Evolutionary conservation across 2,329 filamentous ascomycete genomes (phyloP).

Genomic region (Penicillium crustosum): DNA sequence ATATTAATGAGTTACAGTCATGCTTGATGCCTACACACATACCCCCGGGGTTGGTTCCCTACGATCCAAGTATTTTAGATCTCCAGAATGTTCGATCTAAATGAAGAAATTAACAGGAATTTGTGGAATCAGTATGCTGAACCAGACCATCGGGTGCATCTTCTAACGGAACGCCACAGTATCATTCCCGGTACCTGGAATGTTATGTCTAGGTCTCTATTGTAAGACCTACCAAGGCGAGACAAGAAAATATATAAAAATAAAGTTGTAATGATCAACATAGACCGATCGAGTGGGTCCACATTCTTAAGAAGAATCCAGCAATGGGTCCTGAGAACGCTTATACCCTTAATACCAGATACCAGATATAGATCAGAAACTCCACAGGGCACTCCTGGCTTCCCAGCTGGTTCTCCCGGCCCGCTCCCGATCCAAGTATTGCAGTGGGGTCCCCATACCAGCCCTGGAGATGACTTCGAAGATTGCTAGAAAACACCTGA

Average conservation of each 20-base stretch:
- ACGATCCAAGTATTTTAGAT: not conserved
- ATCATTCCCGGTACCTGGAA: not conserved
- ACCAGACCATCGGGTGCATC: not conserved
- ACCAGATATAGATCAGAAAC: not conserved
- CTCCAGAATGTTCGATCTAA: not conserved
- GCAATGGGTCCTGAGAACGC: constrained; percentile 6
- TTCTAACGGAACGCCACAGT: not conserved
- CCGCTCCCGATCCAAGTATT: constrained; percentile 2
- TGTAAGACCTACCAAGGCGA: too few relatives aligned
- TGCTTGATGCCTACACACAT: not conserved
- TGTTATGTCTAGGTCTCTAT: not conserved
- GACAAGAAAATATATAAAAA: not conserved
- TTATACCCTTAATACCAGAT: too few relatives aligned
- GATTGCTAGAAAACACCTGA: not conserved
- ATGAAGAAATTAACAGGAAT: not conserved
- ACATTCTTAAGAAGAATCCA: constrained; percentile 16
- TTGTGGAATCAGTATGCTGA: not conserved
- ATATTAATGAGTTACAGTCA: not conserved
- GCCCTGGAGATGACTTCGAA: not conserved
- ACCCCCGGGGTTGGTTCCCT: not conserved
- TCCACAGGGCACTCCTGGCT: constrained; percentile 7
- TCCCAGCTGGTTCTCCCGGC: constrained; percentile 5
- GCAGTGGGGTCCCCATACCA: not conserved
- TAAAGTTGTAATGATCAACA: constrained; percentile 4
- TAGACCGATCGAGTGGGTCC: constrained; percentile 18